phyloP scores from a whole-genome alignment of 2,329 filamentous ascomycete genomes.

The Thermoascus crustaceus region DNA sequence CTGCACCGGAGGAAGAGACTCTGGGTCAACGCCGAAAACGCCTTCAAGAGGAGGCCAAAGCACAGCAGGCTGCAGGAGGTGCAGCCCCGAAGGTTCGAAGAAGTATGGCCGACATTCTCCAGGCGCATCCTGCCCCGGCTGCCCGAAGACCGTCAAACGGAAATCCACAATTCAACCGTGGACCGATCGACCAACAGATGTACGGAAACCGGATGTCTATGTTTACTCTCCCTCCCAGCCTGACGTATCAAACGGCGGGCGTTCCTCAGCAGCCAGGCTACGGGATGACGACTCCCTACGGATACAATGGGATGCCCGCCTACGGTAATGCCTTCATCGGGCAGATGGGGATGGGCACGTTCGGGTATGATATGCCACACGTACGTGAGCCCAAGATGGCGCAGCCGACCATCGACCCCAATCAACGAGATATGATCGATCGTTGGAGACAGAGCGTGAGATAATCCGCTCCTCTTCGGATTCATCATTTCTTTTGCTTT shows the following conservation, averaged over 20 bases:
- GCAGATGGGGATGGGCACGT: constrained; percentile 17
- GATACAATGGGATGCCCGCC: constrained; percentile 2
- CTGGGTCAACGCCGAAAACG: constrained; percentile 39
- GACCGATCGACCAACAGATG: constrained; percentile 11
- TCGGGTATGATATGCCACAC: constrained; percentile 19
- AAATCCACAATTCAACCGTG: constrained; percentile 9
- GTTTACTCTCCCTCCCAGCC: constrained; percentile 19
- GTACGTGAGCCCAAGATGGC: constrained; percentile 20
- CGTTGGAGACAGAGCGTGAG: constrained; percentile 45
- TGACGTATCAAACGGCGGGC: constrained; percentile 13
- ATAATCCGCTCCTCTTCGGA: constrained; percentile 6
- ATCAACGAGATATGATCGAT: constrained; percentile 51
- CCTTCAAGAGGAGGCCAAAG: constrained; percentile 33
- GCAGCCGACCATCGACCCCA: constrained; percentile 37
- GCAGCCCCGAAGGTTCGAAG: constrained; percentile 26
- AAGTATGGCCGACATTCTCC: constrained; percentile 44
- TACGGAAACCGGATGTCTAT: constrained; percentile 22
- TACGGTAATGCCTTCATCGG: constrained; percentile 9
- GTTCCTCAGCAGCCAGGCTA: constrained; percentile 14
- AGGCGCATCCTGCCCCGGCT: constrained; percentile 42
- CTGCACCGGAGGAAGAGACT: constrained; percentile 34
- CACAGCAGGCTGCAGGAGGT: constrained; percentile 11
- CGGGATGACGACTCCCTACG: constrained; percentile 10
- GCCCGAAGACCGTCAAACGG: constrained; percentile 20
- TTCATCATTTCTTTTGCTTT: constrained; percentile 9